Base-by-base conservation (phyloP, 768 basidiomycete genomes). In the Asterophora lycoperdoides region DNA sequence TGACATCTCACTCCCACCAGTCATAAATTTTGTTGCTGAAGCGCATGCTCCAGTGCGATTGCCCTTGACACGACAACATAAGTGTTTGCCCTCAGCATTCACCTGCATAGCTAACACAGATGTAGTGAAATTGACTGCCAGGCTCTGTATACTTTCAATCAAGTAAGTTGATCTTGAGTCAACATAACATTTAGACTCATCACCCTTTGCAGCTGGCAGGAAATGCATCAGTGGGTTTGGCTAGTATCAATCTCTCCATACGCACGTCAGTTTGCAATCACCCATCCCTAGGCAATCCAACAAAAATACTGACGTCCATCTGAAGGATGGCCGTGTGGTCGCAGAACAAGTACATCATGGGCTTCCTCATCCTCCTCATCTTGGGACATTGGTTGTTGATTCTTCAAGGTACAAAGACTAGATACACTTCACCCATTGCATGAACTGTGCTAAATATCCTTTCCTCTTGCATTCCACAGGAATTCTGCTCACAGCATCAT, bases 311-410 rank as follows among this genome's bases (percentile, higher is more conserved):
- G 1, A 45, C 13, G 18, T 17, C 15, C 39, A 14, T 33, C 32
- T 15, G 3, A 18, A 63, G 64, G 11, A 78, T 86, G 64, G 85
- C 84, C 9, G 76, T 86, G 20, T 86, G 83, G 83, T 75, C 75
- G 5, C 76, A 80, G 41, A 77, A 76, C 41, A 67, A 68, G 52
- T 80, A 72, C 56, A 68, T 86, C 52, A 65, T 83, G 29, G 64
- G 67, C 5, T 49, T 71, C 7, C 66, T 87, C 9, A 60, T 80
- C 6, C n/a, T 79, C 20, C 57, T 86, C 41, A 80, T 82, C 36
- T 66, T 85, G 10, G 84, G 84, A 1, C 84, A 85, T 53, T 86
- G 84, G 84, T 80, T 80, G 0, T 63, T 86, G 39, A 79, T 86
- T 50, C 66, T 86, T 17, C 84, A 85, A 66, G 83, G 83, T 74